Conservation (phyloP, 1,139 yeast genomes). For the Yamadazyma epiphylla region DNA sequence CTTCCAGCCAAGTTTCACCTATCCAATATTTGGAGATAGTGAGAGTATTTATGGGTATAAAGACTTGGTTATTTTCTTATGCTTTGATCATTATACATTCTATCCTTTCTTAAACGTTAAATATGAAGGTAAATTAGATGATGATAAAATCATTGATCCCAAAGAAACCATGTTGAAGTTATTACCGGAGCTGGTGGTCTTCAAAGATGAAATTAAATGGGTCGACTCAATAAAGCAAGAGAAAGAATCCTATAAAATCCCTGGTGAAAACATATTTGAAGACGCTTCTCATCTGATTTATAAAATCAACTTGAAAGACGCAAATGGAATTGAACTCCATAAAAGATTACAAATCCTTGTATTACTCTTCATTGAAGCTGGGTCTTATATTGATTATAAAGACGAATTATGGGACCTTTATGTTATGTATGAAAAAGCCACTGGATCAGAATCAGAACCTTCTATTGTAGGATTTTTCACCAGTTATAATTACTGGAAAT, state of each 20-base stretch:
- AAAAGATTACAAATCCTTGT: conserved; percentile 75
- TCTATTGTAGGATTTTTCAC: conserved; percentile 77
- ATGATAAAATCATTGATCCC: conserved; percentile 50
- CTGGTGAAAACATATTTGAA: conserved; percentile 44
- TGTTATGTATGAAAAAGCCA: conserved; percentile 46
- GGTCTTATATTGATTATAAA: conserved; percentile 73
- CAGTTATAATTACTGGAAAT: conserved; percentile 80
- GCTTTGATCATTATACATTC: conserved; percentile 46
- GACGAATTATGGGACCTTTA: conserved; percentile 75
- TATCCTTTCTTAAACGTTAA: conserved; percentile 52
- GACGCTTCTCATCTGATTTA: conserved; percentile 26
- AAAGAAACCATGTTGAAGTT: conserved; percentile 48
- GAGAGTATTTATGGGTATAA: conserved; percentile 87
- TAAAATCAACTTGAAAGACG: conserved; percentile 36
- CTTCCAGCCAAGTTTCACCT: conserved; percentile 76
- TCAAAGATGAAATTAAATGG: conserved; percentile 68
- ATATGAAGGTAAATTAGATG: conserved; percentile 49
- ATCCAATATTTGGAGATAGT: conserved; percentile 89
- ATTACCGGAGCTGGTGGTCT: conserved; percentile 59
- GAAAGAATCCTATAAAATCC: conserved; percentile 37
- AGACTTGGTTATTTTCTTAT: conserved; percentile 49
- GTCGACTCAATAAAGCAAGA: conserved; percentile 51
- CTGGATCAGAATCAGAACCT: conserved; percentile 20
- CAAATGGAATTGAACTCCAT: conserved; percentile 51
- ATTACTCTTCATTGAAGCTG: conserved; percentile 87